These are phyloP conservation scores for Cucurbita pepo DNA, from an alignment of 306 rosid genomes.

Conservation along the genomic window DNA sequence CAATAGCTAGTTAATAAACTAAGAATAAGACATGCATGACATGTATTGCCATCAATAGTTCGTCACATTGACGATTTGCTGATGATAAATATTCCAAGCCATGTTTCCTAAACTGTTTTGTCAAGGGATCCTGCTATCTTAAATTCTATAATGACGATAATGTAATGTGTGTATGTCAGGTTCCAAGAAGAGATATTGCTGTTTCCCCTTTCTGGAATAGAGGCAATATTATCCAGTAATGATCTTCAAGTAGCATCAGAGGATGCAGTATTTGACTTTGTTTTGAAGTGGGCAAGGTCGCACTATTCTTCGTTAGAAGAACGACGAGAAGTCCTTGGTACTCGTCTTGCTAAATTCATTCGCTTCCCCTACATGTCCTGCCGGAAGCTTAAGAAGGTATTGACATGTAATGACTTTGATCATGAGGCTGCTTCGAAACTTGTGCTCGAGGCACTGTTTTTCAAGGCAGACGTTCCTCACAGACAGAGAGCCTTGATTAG, in stretches of 20 bases:
- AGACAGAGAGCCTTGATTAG: conserved; percentile 70
- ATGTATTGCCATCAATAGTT: neutral
- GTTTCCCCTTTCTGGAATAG: conserved; percentile 80
- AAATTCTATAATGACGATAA: neutral
- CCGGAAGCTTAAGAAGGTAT: conserved; percentile 84
- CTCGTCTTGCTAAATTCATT: conserved; percentile 57
- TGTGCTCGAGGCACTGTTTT: conserved; percentile 77
- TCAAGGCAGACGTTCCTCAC: conserved; percentile 87
- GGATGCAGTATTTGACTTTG: conserved; percentile 85
- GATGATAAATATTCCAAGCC: neutral
- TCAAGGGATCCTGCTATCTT: neutral
- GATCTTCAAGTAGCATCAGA: conserved; percentile 93
- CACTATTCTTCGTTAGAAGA: conserved; percentile 65
- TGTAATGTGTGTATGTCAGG: conserved; percentile 28
- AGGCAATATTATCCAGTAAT: conserved; percentile 75
- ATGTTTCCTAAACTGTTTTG: neutral
- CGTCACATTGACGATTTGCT: neutral
- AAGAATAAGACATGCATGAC: neutral
- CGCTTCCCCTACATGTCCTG: conserved; percentile 90
- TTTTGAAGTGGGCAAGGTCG: conserved; percentile 71
- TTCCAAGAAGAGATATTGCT: conserved; percentile 67
- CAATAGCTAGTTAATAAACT: neutral
- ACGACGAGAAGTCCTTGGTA: conserved; percentile 56
- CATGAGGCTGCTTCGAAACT: conserved; percentile 71
- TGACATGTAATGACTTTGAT: conserved; percentile 67